phyloP scores from a whole-genome alignment of 805 yeast species.

The Cyberlindnera mississippiensis region DNA sequence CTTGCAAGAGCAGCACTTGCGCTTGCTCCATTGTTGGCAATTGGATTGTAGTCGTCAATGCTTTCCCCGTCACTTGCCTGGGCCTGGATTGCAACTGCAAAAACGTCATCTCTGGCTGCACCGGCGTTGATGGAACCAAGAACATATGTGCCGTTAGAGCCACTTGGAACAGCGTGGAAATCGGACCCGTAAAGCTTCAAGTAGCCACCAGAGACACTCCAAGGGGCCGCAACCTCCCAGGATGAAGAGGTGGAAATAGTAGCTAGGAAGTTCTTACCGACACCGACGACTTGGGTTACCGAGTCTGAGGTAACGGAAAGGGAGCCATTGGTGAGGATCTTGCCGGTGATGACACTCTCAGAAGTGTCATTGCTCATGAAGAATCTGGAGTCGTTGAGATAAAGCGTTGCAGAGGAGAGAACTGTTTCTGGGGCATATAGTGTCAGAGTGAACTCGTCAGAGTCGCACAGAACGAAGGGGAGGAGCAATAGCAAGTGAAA shows the following conservation, averaged over 20 bases:
- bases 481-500: background rate
- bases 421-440: background rate
- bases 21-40: constrained; percentile 1
- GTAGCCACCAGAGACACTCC: constrained; percentile 14
- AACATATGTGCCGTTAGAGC: constrained; percentile 11
- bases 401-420: background rate
- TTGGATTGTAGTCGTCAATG: constrained; percentile 1
- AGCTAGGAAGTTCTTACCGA: constrained; percentile 19
- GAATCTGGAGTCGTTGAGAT: background rate
- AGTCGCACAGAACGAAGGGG: background rate
- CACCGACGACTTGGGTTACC: constrained; percentile 3
- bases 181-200: constrained; percentile 17
- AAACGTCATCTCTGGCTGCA: constrained; percentile 9
- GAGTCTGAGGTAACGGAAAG: no score
- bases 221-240: constrained; percentile 15
- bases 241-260: constrained; percentile 4
- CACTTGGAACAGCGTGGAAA: constrained; percentile 21
- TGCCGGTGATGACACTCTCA: no score
- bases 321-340: no score
- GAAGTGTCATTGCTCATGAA: background rate
- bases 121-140: constrained; percentile 21
- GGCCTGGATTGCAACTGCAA: background rate
- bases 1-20: background rate
- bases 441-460: background rate
- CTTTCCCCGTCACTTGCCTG: no score